Base-by-base conservation (phyloP, 176 grass and related monocot species). In the Oryza coarctata region DNA sequence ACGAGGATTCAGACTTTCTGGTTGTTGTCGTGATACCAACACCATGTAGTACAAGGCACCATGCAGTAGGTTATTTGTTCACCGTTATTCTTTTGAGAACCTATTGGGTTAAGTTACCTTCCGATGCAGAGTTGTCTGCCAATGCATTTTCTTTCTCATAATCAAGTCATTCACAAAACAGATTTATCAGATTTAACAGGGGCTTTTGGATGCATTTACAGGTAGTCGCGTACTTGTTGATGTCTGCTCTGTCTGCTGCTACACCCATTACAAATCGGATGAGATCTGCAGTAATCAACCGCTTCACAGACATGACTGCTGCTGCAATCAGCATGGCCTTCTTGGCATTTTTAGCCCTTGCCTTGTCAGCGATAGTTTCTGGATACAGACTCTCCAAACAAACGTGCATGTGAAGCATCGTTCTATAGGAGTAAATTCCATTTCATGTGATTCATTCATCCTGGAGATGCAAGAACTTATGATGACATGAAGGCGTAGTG, bases 251-350 rank as follows among this genome's bases (percentile, higher is more conserved):
- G 15, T 98, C 95, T 0, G 92, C 95, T 12, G 90, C 92, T 44
- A 85, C 87, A 23, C 95, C 95, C 7, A 90, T 98, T 62, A 98
- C 95, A 2, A 88, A 93, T 79, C 90, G 95, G 78, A 94, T 98
- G 86, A 92, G 92, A 83, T 76, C 78, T 52, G 92, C 87, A 23
- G 77, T 92, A 36, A 50, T 92, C 68, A 98, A 98, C 55, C 91
- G 32, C 28, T 94, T 98, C 77, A 94, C 92, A 1, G 82, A 98
- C 78, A 71, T 86, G 0, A 90, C 86, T 0, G 84, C 88, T n/a
- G 92, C 92, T 1, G 87, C 92, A 0, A 98, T 98, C 60, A 91
- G 95, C 84, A 94, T 98, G 95, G 71, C 84, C 31, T 98, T 98
- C 84, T 87, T 98, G 73, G 86, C 95, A 49, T 98, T 98, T 78